Conservation (phyloP, 768 basidiomycete species). For the Amanita jacksonii region DNA sequence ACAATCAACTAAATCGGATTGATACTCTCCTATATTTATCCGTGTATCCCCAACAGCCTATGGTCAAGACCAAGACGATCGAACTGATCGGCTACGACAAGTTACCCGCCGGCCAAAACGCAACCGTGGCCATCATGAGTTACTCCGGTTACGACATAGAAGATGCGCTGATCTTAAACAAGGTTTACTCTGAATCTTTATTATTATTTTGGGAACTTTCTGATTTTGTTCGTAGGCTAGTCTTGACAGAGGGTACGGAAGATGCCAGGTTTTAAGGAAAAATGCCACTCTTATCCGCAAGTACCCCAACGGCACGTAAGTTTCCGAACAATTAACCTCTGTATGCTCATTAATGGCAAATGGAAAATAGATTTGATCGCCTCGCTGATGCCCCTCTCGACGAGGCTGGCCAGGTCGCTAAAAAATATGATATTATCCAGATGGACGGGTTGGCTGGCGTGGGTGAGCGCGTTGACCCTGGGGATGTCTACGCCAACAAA, state of each 20-base stretch:
- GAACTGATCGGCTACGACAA: constrained; percentile 95
- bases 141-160: constrained; percentile 99
- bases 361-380: constrained; percentile 66
- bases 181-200: constrained; percentile 30
- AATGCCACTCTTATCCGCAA: constrained; percentile 89
- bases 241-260: constrained; percentile 92
- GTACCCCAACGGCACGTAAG: constrained; percentile 95
- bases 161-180: constrained; percentile 95
- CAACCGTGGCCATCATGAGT: constrained; percentile 97
- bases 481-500: constrained; percentile 94
- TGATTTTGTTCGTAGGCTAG: constrained; percentile 51
- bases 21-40: constrained; percentile 97
- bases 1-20: constrained; percentile 96
- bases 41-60: constrained; percentile 97
- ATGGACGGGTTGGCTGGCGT: constrained; percentile 90
- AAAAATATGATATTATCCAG: constrained; percentile 88
- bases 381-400: constrained; percentile 86
- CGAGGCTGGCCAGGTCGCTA: constrained; percentile 68
- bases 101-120: constrained; percentile 96
- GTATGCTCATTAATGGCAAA: constrained; percentile 7
- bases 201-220: constrained; percentile 1
- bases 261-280: constrained; percentile 96
- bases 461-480: constrained; percentile 87
- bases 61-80: constrained; percentile 99
- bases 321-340: constrained; percentile 20